Conservation (phyloP, 371 early-diverging fungal species). For the Mortierella sp. region DNA sequence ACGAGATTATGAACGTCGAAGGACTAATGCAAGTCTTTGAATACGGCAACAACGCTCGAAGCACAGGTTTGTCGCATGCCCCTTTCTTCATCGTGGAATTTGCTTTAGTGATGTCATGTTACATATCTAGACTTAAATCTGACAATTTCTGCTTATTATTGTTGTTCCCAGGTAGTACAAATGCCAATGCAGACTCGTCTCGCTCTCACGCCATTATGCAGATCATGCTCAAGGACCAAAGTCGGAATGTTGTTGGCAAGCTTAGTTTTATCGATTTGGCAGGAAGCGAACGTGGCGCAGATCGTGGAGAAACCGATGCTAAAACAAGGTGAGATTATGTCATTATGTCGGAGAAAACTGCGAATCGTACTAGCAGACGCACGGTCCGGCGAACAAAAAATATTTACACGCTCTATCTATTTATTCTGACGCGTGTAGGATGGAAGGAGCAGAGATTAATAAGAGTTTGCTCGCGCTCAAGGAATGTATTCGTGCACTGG, state of each 20-base stretch:
- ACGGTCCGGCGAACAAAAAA: neutral
- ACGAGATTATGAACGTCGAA: slow-evolving; percentile 81
- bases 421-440: slow-evolving; percentile 59
- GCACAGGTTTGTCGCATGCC: slow-evolving; percentile 76
- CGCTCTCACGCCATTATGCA: slow-evolving; percentile 99
- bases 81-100: neutral
- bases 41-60: slow-evolving; percentile 88
- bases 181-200: slow-evolving; percentile 97
- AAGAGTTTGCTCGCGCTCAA: slow-evolving; percentile 97
- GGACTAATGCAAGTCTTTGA: slow-evolving; percentile 92
- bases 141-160: neutral
- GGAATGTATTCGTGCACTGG: slow-evolving; percentile 98
- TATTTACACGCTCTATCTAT: neutral
- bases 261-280: slow-evolving; percentile 99
- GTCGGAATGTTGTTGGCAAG: slow-evolving; percentile 76
- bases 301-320: slow-evolving; percentile 92
- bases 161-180: slow-evolving; percentile 73
- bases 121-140: too few species aligned
- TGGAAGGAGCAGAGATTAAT: slow-evolving; percentile 99
- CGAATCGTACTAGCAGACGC: neutral
- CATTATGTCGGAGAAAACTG: neutral
- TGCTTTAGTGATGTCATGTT: too few species aligned
- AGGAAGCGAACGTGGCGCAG: slow-evolving; percentile 99
- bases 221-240: slow-evolving; percentile 84
- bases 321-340: slow-evolving; percentile 69